Evolutionary conservation across 495 filamentous ascomycete species (phyloP).

Genomic region (Aspergillus sparsus): DNA sequence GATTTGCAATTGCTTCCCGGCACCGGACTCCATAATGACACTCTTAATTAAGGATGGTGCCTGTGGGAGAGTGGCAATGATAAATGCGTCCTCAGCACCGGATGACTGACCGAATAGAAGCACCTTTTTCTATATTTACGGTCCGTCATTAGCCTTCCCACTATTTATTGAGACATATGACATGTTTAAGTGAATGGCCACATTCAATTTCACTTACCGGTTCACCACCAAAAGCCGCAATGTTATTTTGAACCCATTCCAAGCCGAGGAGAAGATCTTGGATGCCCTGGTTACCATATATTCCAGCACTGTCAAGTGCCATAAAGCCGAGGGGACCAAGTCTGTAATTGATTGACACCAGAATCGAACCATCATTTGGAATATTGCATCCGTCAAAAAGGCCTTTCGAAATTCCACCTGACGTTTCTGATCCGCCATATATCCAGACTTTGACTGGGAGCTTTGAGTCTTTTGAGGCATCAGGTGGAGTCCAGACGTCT

Average conservation of each 20-base stretch:
- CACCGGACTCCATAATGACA: constrained; percentile 39
- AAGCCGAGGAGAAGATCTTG: constrained; percentile 32
- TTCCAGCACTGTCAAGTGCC: constrained; percentile 28
- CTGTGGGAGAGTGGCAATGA: constrained; percentile 37
- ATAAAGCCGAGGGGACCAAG: constrained; percentile 38
- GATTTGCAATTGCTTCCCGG: constrained; percentile 26
- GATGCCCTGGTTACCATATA: constrained; percentile 32
- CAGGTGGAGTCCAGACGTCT: constrained; percentile 32
- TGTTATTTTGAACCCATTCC: constrained; percentile 36
- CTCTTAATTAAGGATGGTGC: constrained; percentile 35
- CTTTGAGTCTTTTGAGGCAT: constrained; percentile 36
- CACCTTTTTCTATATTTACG: constrained; percentile 31
- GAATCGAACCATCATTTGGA: constrained; percentile 35
- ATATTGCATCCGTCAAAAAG: constrained; percentile 44
- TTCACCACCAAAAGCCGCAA: constrained; percentile 36
- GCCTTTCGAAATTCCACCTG: constrained; percentile 26
- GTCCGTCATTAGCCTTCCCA: neutral
- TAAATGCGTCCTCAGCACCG: constrained; percentile 36
- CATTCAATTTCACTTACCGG: constrained; percentile 23
- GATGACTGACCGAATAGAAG: constrained; percentile 45
- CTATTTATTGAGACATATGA: too few species aligned
- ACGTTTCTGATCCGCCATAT: constrained; percentile 36
- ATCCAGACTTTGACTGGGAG: constrained; percentile 47
- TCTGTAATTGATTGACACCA: constrained; percentile 45
- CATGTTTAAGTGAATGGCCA: neutral